These are phyloP conservation scores for slime mould (Dictyostelium discoideum) DNA, from an alignment of 78 protist species.

Conservation along the genomic window dicty_2.7 NC_007088.5:8184501-8185000, in stretches of 20 bases:
- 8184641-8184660: constrained; percentile 83
- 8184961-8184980: constrained; percentile 23
- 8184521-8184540: constrained; percentile 9
- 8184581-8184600: constrained; percentile 82
- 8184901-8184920: background rate
- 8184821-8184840: constrained; percentile 56
- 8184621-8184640: constrained; percentile 79
- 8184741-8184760: constrained; percentile 55
- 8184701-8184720: constrained; percentile 70
- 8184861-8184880: constrained; percentile 64
- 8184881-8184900: constrained; percentile 28
- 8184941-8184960: constrained; percentile 33
- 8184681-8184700: constrained; percentile 65
- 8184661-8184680: constrained; percentile 78
- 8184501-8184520: constrained; percentile 66
- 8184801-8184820: constrained; percentile 23
- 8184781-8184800: constrained; percentile 67
- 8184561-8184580: constrained; percentile 13
- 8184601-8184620: constrained; percentile 57
- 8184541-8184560: constrained; percentile 21
- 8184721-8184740: constrained; percentile 73
- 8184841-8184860: constrained; percentile 64
- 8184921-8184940: constrained; percentile 27
- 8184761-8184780: constrained; percentile 42
- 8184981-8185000: background rate